Conservation (phyloP, 2,329 filamentous ascomycete species). For the Stagonosporopsis cucurbitacearum region DNA sequence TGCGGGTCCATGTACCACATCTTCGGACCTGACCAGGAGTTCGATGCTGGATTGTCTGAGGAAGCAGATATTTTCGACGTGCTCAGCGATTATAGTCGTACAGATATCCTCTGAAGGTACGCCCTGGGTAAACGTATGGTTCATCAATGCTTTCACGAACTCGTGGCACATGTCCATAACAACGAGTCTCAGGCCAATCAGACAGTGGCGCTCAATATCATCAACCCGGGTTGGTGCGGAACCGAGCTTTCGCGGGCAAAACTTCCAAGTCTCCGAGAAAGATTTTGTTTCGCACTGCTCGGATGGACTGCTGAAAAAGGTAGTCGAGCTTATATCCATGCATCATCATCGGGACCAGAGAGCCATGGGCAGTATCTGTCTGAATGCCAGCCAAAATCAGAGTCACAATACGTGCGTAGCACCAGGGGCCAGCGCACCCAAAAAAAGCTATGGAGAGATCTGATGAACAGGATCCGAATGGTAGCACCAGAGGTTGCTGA, state of each 20-base stretch:
- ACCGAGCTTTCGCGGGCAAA: conserved; percentile 18
- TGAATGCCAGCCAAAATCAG: conserved; percentile 6
- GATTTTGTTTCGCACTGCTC: conserved; percentile 8
- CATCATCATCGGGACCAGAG: conserved; percentile 11
- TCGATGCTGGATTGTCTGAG: conserved; percentile 3
- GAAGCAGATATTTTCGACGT: conserved; percentile 10
- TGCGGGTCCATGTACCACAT: conserved; percentile 20
- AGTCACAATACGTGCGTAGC: conserved; percentile 13
- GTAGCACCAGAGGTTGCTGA: conserved; percentile 1
- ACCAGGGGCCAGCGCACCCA: conserved; percentile 8
- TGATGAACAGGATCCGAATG: conserved; percentile 1
- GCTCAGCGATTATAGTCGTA: conserved; percentile 9
- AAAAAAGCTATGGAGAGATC: conserved; percentile 12
- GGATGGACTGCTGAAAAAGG: conserved; percentile 18
- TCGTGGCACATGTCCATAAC: not conserved
- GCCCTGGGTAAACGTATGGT: conserved; percentile 19
- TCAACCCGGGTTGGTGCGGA: conserved; percentile 17
- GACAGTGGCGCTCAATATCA: conserved; percentile 7
- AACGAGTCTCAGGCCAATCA: not conserved
- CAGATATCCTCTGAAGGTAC: conserved; percentile 16
- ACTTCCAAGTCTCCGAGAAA: conserved; percentile 2
- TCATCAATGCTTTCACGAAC: conserved; percentile 14
- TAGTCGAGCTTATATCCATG: conserved; percentile 12
- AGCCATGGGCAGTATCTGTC: conserved; percentile 18
- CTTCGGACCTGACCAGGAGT: conserved; percentile 12